Evolutionary conservation across 495 filamentous ascomycete species (phyloP).

Genomic region (Evernia prunastri): DNA sequence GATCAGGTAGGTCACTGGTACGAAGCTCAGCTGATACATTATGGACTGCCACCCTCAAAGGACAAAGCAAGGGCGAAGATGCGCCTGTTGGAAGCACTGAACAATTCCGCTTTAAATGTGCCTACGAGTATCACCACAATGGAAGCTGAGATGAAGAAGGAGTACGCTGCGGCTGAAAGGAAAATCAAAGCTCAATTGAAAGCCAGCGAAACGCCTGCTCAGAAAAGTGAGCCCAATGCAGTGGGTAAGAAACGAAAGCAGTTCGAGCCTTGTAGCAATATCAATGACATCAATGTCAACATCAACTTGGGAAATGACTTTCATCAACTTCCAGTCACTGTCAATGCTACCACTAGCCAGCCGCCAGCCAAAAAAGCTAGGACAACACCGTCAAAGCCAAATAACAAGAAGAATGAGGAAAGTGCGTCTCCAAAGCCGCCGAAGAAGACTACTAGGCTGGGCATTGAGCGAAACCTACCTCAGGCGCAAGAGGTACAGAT

Average conservation of each 20-base stretch:
- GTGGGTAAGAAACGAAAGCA: conserved; percentile 25
- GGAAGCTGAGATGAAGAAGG: conserved; percentile 48
- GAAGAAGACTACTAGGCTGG: background rate
- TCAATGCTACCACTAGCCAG: background rate
- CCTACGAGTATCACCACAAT: conserved; percentile 38
- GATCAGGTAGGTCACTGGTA: conserved; percentile 51
- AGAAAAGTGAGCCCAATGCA: background rate
- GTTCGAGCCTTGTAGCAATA: background rate
- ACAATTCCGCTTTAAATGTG: conserved; percentile 38
- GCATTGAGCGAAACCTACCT: background rate
- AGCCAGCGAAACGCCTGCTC: conserved; percentile 6
- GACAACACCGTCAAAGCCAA: conserved; percentile 16
- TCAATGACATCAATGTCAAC: conserved; percentile 9
- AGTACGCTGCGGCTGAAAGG: conserved; percentile 42
- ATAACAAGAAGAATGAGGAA: conserved; percentile 32
- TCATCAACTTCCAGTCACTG: background rate
- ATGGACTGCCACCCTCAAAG: conserved; percentile 48
- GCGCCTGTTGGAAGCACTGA: conserved; percentile 47
- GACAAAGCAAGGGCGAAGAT: conserved; percentile 51
- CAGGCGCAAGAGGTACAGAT: background rate
- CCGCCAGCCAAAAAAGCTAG: conserved; percentile 7
- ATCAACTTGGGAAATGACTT: conserved; percentile 8
- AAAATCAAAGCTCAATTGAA: conserved; percentile 39
- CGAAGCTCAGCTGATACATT: conserved; percentile 53
- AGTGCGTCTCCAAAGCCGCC: conserved; percentile 18